A percentile compares a stretch with the other conserved stretches of the same genome.
phyloP scores from a whole-genome alignment of 164 flowering plant genomes.

The Vitis vinifera region DNA sequence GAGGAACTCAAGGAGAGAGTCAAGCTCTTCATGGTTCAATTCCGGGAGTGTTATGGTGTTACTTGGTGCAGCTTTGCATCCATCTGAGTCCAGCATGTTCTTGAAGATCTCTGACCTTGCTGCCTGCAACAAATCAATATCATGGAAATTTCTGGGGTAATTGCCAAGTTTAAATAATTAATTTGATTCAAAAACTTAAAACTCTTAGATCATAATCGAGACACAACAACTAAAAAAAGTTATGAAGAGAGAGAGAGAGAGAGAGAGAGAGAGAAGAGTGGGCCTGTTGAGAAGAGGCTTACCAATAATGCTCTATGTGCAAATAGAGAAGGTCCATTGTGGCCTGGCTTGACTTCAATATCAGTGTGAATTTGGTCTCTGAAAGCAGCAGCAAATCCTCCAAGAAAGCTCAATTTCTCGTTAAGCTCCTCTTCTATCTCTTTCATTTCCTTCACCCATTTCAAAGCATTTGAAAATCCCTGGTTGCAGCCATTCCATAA shows the following conservation, averaged over 20 bases:
- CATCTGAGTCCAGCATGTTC: conserved; percentile 78
- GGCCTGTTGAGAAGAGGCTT: too few species aligned
- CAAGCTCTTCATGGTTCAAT: conserved; percentile 65
- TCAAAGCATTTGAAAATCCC: conserved; percentile 58
- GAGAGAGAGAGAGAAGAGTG: too few species aligned
- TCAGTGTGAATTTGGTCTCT: conserved; percentile 65
- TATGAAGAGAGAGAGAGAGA: too few species aligned
- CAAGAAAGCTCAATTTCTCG: conserved; percentile 54
- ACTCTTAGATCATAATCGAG: too few species aligned
- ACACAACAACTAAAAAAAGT: neutral
- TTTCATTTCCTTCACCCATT: conserved; percentile 61
- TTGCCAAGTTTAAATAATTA: too few species aligned
- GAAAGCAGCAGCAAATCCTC: conserved; percentile 44
- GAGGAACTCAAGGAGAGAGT: conserved; percentile 72
- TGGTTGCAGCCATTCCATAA: conserved; percentile 11
- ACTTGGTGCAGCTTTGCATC: conserved; percentile 65
- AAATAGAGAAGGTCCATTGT: conserved; percentile 55
- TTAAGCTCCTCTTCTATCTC: conserved; percentile 43
- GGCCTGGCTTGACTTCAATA: conserved; percentile 59
- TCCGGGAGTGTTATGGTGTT: conserved; percentile 62
- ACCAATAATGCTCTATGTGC: conserved; percentile 78
- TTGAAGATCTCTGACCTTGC: conserved; percentile 67
- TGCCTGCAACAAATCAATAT: conserved; percentile 43
- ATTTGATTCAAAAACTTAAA: too few species aligned
- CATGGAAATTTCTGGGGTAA: neutral